Base-by-base conservation (phyloP, 2,329 filamentous ascomycete genomes). In the Endoconidiophora polonica region DNA sequence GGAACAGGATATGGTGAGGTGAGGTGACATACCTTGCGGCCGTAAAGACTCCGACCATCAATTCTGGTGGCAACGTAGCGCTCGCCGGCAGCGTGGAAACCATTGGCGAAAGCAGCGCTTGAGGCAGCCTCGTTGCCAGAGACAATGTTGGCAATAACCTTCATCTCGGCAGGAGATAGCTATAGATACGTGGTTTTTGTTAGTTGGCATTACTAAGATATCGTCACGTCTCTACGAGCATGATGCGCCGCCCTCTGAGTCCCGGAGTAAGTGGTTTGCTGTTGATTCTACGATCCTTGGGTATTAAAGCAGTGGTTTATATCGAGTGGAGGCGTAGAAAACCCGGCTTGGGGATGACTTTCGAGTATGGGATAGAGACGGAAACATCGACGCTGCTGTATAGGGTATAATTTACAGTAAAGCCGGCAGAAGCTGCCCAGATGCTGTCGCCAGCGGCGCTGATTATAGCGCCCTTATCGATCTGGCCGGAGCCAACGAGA, bases 391-490 rank as follows among this genome's bases (percentile, higher is more conserved):
- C 9, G 6, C 24, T 43, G 12, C 10, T 43, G 41, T 10, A 48
- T 48, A 38, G 42, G 39, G 51, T n/a, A 44, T 53, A 53, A 63
- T 68, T 65, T 81, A 94, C 86, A 63, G 72, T 69, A 70, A 94
- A 94, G 58, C 72, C 76, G 49, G 74, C 20, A 24, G 79, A 79
- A 40, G 71, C 64, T 54, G 86, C 86, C 86, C 86, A 93, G 59
- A 77, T 73, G 63, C 81, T 86, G 67, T 84, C 83, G 59, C 86
- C 85, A 58, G 83, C 83, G 56, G 68, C 69, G 66, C 83, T 87
- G 72, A 91, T 79, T 65, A 94, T 87, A 62, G 84, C 83, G 60
- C 76, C 87, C 70, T 86, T 81, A 70, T 91, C 82, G 62, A 94
- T 68, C 64, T 88, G 81, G 61, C 80, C 80, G 59, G 74, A 80